Percentiles rank a stretch among this genome's conserved stretches.
phyloP scores from a whole-genome alignment of 441 rosid genomes.

The Aquilaria agallochum region DNA sequence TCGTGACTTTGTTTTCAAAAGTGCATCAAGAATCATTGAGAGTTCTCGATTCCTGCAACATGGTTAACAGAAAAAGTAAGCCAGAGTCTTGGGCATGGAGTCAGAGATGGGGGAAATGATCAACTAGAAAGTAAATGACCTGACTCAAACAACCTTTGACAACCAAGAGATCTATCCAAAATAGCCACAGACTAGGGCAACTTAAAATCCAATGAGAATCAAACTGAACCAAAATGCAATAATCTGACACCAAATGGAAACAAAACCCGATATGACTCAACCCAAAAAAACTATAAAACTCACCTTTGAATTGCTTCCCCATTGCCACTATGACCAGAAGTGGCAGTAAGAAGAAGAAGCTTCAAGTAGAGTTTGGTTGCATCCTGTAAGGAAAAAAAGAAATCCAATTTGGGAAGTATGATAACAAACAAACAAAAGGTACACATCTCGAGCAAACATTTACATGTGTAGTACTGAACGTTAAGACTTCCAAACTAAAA shows the following conservation, averaged over 20 bases:
- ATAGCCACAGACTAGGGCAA: no score
- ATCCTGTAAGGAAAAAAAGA: conserved; percentile 49
- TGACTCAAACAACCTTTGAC: no score
- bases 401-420: background rate
- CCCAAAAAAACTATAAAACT: no score
- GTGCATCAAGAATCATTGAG: conserved; percentile 98
- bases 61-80: conserved; percentile 12
- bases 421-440: background rate
- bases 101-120: no score
- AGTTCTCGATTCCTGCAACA: conserved; percentile 92
- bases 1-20: conserved; percentile 88
- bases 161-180: no score
- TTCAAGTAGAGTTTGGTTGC: conserved; percentile 91
- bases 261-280: no score
- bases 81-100: conserved; percentile 2
- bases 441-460: no score
- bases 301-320: conserved; percentile 98
- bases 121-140: no score
- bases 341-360: conserved; percentile 95
- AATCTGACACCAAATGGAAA: no score
- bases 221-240: no score
- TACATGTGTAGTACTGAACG: background rate
- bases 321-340: conserved; percentile 72
- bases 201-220: no score
- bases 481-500: background rate